Evolutionary conservation across 2,329 filamentous ascomycete species (phyloP), one percentile per base, ranked within the genome.

Genomic region (Beauveria bassiana): DNA sequence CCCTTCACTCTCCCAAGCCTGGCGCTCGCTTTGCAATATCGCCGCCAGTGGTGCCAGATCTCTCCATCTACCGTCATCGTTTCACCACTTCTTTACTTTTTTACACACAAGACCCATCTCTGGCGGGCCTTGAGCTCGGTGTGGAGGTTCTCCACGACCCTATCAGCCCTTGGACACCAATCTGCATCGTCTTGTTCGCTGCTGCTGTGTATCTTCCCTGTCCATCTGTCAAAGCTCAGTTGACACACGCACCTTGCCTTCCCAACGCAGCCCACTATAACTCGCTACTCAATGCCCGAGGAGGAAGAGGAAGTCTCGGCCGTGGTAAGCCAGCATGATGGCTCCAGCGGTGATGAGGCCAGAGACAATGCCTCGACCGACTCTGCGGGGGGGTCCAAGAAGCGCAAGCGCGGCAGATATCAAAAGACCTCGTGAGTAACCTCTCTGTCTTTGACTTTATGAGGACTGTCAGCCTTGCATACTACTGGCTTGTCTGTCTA

Each of bases 401-500:
- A 77, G 65, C 70, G 75, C 50, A 76, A 75, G 68, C 72, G 73
- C 64, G 68, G 72, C 65, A 74, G 73, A 63, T 71, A 77, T 63
- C 73, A 75, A 61, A 77, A 77, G 71, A 76, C 75, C 61, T 77
- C 75, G 75, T 77, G 70, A 65, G 75, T 66, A 53, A 38, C 24
- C 31, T 43, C 16, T 53, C 31, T 57, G 45, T 47, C 18, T n/a
- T 14, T n/a, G 28, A 8, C 8, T 26, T 16, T 10, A 12, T 14
- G 24, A 26, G 34, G 24, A 46, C 16, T n/a, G 38, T 20, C 38
- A 51, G 31, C 45, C 55, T n/a, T 28, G 9, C 38, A 46, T 45
- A n/a, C 42, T 3, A n/a, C 22, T 6, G 14, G 22, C 31, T 4
- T n/a, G 31, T 3, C 16, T 28, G 18, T 55, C 40, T 49, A 26